Evolutionary conservation across 768 basidiomycete species (phyloP).

Genomic region (Boletus rubescentipes): DNA sequence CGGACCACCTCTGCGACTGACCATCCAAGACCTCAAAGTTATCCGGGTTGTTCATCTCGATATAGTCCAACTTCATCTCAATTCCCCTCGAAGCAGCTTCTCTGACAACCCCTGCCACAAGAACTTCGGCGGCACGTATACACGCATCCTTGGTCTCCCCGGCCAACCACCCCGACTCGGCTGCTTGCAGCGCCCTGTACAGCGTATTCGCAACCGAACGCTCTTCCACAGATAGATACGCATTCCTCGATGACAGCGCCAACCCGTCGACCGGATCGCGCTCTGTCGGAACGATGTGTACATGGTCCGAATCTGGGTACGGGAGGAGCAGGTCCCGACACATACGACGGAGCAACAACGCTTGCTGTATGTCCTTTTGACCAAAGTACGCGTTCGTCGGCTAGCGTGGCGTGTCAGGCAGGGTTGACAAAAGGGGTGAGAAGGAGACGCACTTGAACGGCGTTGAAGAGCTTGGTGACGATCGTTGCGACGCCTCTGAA

Average conservation of each 20-base stretch:
- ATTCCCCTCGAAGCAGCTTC: constrained; percentile 41
- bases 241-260: constrained; percentile 90
- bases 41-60: constrained; percentile 82
- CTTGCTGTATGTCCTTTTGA: constrained; percentile 98
- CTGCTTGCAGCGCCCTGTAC: constrained; percentile 63
- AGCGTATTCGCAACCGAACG: constrained; percentile 63
- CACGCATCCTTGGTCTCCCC: constrained; percentile 52
- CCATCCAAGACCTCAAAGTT: constrained; percentile 65
- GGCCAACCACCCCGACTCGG: constrained; percentile 51
- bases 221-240: constrained; percentile 69
- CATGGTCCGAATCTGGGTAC: constrained; percentile 64
- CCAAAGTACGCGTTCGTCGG: constrained; percentile 94
- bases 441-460: constrained; percentile 61
- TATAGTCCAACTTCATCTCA: constrained; percentile 72
- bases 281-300: constrained; percentile 88
- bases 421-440: not conserved
- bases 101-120: constrained; percentile 36
- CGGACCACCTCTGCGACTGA: constrained; percentile 26
- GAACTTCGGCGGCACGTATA: constrained; percentile 41
- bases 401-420: constrained; percentile 28
- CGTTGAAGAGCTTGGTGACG: constrained; percentile 93
- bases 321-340: constrained; percentile 77
- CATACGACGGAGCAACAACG: constrained; percentile 77
- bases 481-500: constrained; percentile 96
- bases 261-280: constrained; percentile 65